Base-by-base conservation (phyloP, 192 early-diverging fungal species). In the Spizellomyces punctatus region DNA sequence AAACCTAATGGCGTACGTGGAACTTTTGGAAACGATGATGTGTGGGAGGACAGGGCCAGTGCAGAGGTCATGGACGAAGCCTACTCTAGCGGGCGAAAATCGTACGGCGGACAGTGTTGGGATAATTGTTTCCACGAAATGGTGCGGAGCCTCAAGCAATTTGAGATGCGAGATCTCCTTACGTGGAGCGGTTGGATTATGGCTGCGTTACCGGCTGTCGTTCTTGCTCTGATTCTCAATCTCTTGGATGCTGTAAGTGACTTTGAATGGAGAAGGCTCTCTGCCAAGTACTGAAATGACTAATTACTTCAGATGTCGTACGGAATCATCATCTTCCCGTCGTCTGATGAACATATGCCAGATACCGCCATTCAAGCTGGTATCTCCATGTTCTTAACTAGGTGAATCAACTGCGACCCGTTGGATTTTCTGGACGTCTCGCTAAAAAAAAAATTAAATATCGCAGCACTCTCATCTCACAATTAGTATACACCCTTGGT, bases 331-430 rank as follows among this genome's bases (percentile, higher is more conserved):
- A 91, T 93, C 17, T 99, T 99, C 68, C 97, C 97, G 0, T 71
- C 91, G 2, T 86, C 86, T 52, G 86, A 91, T 9, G 17, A 50
- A 14, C 56, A 69, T 52, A 83, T 88, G 42, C 86, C 86, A 0
- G 45, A 55, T 7, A 73, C 82, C 10, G 82, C 81, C 8, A 43
- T 77, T 0, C 80, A 83, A 66, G 89, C 89, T 69, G 97, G 97
- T 27, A 94, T 98, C 63, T 94, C 94, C 58, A 98, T 98, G 92
- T 98, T 94, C 74, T 89, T 98, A 80, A 91, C 95, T 36, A 36
- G 2, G 90, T 86, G 84, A 89, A 81, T 59, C 72, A 6, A 14
- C 4, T 58, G 46, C 64, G 17, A 46, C 43, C 52, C 48, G 6
- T 72, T 44, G 52, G 17, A 3, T 54, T 19, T 54, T 54, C 52